Percentiles rank a stretch among this genome's conserved stretches.
phyloP scores from a whole-genome alignment of 768 basidiomycete species.

The Auriscalpium microsporum region DNA sequence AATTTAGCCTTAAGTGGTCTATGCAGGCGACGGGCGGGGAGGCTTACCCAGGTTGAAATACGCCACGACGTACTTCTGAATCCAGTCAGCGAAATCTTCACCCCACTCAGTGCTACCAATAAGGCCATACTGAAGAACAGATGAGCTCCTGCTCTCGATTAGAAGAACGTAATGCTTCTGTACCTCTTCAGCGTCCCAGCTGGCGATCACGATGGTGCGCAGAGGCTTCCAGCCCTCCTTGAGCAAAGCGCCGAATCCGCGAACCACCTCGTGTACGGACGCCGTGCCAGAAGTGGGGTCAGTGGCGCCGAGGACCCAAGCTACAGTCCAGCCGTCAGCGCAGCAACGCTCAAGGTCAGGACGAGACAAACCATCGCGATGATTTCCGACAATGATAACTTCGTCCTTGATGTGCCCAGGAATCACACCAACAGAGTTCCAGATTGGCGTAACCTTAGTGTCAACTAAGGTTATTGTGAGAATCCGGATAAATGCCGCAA shows the following conservation, averaged over 20 bases:
- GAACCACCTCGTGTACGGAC: conserved; percentile 67
- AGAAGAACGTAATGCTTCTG: not conserved
- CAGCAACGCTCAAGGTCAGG: conserved; percentile 2
- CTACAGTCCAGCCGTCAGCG: conserved; percentile 18
- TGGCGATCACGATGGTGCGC: conserved; percentile 65
- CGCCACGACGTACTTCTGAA: conserved; percentile 69
- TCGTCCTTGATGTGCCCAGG: conserved; percentile 81
- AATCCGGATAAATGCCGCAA: too few species aligned
- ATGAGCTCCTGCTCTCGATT: not conserved
- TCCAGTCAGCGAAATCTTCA: conserved; percentile 83
- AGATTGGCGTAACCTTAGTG: conserved; percentile 76
- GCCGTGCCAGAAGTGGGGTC: conserved; percentile 80
- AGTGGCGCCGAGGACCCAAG: conserved; percentile 74
- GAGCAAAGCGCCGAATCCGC: conserved; percentile 61
- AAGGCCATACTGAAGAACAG: conserved; percentile 43
- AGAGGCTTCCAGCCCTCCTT: conserved; percentile 78
- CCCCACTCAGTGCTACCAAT: conserved; percentile 89
- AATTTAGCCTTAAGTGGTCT: not conserved
- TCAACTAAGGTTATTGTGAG: conserved; percentile 39
- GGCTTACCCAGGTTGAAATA: conserved; percentile 71
- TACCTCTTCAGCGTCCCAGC: conserved; percentile 72
- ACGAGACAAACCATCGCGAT: conserved; percentile 65
- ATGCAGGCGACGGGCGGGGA: not conserved
- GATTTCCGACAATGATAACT: conserved; percentile 79
- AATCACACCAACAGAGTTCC: conserved; percentile 81